Evolutionary conservation across 306 rosid genomes (phyloP).

Genomic region (Arachis hypogaea): DNA sequence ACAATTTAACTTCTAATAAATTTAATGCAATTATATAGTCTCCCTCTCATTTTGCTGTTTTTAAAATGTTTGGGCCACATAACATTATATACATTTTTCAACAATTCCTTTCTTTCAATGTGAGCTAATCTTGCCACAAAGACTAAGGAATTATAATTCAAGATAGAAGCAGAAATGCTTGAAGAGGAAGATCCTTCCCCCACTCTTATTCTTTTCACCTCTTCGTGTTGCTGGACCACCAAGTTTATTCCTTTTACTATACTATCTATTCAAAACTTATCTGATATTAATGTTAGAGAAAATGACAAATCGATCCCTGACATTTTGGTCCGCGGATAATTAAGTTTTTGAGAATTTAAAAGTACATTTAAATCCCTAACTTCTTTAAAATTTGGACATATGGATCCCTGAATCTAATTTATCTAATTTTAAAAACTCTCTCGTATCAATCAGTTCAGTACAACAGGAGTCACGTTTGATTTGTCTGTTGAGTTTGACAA

Average conservation of each 20-base stretch:
- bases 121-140: conserved; percentile 50
- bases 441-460: no score
- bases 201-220: conserved; percentile 13
- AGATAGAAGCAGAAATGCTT: conserved; percentile 45
- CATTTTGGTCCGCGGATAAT: no score
- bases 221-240: conserved; percentile 36
- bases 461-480: no score
- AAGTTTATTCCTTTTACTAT: conserved; percentile 28
- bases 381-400: no score
- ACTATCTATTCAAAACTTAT: conserved; percentile 18
- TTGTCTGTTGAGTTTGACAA: no score
- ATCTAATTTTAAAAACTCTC: no score
- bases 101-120: conserved; percentile 76
- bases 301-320: no score
- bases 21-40: conserved; percentile 37
- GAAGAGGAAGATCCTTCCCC: conserved; percentile 42
- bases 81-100: conserved; percentile 35
- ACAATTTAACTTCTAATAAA: no score
- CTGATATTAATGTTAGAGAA: not conserved
- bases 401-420: no score
- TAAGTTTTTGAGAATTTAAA: no score
- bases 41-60: conserved; percentile 49
- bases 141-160: conserved; percentile 37
- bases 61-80: conserved; percentile 69
- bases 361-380: no score